phyloP scores from a whole-genome alignment of 495 filamentous ascomycete genomes.

The Podospora conica region DNA sequence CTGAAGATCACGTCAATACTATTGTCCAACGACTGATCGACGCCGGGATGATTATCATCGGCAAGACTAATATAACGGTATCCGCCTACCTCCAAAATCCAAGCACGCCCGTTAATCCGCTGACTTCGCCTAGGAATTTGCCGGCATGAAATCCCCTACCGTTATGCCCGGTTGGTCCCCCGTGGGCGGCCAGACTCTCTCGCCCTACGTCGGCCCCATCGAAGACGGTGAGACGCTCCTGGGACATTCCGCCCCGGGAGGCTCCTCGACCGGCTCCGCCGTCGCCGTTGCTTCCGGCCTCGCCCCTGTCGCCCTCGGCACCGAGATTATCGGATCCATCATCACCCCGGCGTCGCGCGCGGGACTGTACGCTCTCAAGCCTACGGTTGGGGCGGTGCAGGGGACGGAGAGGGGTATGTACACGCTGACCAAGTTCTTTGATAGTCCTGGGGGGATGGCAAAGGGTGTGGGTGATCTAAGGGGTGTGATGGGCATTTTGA shows the following conservation, averaged over 20 bases:
- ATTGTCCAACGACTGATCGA: constrained; percentile 27
- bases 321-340: constrained; percentile 45
- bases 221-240: constrained; percentile 23
- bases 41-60: constrained; percentile 43
- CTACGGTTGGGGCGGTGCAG: constrained; percentile 5
- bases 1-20: no score
- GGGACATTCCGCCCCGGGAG: constrained; percentile 35
- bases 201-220: constrained; percentile 37
- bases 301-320: constrained; percentile 38
- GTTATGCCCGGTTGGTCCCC: constrained; percentile 42
- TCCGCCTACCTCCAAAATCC: background rate
- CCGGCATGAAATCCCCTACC: constrained; percentile 26
- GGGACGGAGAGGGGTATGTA: constrained; percentile 9
- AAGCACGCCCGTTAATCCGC: no score
- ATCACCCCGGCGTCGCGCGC: constrained; percentile 34
- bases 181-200: constrained; percentile 37
- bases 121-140: constrained; percentile 18
- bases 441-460: constrained; percentile 33
- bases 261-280: constrained; percentile 47
- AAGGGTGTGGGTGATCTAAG: constrained; percentile 26
- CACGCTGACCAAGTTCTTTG: constrained; percentile 20
- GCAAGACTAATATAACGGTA: constrained; percentile 39
- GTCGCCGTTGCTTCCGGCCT: constrained; percentile 42
- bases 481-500: constrained; percentile 18
- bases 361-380: constrained; percentile 35